These are phyloP conservation scores for Aspergillus luchuensis DNA, from an alignment of 2,329 filamentous ascomycete genomes.

Conservation along the genomic window DNA sequence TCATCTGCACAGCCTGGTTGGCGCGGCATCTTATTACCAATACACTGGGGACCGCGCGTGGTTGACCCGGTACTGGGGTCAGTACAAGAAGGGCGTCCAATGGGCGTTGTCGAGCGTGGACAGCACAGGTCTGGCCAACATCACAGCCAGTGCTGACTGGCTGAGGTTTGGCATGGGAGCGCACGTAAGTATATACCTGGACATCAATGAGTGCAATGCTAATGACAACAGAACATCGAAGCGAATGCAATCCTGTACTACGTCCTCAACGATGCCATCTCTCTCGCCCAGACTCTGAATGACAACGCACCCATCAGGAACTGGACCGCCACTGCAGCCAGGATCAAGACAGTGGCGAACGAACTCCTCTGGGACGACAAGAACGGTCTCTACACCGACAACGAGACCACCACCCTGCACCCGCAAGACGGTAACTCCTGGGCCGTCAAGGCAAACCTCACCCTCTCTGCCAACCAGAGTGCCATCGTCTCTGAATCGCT, in stretches of 20 bases:
- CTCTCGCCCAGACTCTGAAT: conserved; percentile 25
- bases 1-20: conserved; percentile 54
- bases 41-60: conserved; percentile 47
- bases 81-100: conserved; percentile 47
- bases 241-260: conserved; percentile 51
- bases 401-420: conserved; percentile 32
- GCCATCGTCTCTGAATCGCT: conserved; percentile 41
- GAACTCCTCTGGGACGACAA: conserved; percentile 29
- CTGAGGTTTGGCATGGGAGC: conserved; percentile 54
- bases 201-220: background rate
- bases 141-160: conserved; percentile 51
- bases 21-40: conserved; percentile 48
- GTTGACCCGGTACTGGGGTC: conserved; percentile 45
- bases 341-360: conserved; percentile 31
- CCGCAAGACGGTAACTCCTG: conserved; percentile 43
- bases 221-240: conserved; percentile 25
- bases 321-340: conserved; percentile 25
- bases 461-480: conserved; percentile 25
- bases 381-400: conserved; percentile 30
- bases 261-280: conserved; percentile 26
- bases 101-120: conserved; percentile 49
- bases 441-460: conserved; percentile 40
- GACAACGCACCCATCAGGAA: conserved; percentile 17
- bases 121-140: conserved; percentile 48
- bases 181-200: conserved; percentile 33